Evolutionary conservation across 108 stramenopile genomes (phyloP).

Genomic region (Pseudonitzschia pungens): DNA sequence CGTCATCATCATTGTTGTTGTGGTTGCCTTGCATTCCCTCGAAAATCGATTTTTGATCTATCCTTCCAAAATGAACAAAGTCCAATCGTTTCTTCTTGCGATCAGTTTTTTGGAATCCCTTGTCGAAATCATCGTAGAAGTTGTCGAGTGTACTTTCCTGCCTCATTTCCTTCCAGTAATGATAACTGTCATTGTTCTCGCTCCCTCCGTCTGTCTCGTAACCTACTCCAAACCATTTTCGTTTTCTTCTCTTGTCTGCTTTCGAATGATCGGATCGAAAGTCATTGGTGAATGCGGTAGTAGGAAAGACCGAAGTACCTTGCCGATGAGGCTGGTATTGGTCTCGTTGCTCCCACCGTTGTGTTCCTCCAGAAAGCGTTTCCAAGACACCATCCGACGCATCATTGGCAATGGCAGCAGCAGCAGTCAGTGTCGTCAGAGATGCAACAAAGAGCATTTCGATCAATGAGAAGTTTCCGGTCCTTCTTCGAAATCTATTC

Average conservation of each 20-base stretch:
- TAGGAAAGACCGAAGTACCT: neutral
- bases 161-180: conserved; percentile 2
- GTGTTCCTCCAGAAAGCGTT: neutral
- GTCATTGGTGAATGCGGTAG: neutral
- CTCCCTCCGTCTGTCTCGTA: too few species aligned
- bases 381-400: neutral
- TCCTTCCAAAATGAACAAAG: conserved; percentile 7
- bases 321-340: neutral
- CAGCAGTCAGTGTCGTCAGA: neutral
- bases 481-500: neutral
- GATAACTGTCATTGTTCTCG: neutral
- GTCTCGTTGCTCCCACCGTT: neutral
- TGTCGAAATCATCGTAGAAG: neutral
- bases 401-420: neutral
- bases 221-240: conserved; percentile 1
- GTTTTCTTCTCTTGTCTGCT: neutral
- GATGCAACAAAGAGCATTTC: neutral
- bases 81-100: neutral
- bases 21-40: neutral
- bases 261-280: neutral
- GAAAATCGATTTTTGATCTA: neutral
- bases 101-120: neutral
- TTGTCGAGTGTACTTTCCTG: neutral
- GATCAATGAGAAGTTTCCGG: neutral
- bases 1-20: neutral